Conservation (phyloP, 345 rosid species). For the Euphorbia pulcherrima region DNA sequence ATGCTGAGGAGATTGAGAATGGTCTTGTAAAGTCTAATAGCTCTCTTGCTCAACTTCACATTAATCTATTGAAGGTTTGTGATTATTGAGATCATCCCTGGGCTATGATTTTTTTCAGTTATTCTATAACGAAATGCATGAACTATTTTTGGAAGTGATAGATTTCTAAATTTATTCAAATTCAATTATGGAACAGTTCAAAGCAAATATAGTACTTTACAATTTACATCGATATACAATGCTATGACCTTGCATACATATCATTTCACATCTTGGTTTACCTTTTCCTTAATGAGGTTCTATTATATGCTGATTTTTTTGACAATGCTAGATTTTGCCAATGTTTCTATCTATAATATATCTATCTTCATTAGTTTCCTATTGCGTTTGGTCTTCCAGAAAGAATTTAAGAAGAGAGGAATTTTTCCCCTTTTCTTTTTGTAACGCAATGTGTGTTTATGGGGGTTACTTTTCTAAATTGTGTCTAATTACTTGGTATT, state of each 20-base stretch:
- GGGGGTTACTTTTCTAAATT: too few species aligned
- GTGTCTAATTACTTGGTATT: too few species aligned
- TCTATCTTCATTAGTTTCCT: too few species aligned
- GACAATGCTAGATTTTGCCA: neutral
- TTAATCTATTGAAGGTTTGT: constrained; percentile 65
- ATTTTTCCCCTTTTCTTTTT: too few species aligned
- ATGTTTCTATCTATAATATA: too few species aligned
- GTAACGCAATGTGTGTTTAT: too few species aligned
- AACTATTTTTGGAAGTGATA: neutral
- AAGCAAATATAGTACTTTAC: neutral
- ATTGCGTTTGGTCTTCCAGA: too few species aligned
- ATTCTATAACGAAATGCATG: neutral
- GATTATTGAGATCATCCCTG: neutral
- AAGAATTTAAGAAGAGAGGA: too few species aligned
- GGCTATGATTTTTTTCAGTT: neutral
- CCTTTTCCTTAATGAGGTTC: neutral
- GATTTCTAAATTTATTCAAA: neutral
- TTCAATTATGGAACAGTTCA: neutral
- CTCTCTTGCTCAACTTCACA: constrained; percentile 61
- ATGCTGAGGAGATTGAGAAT: constrained; percentile 69
- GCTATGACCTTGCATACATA: neutral
- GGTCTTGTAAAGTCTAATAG: constrained; percentile 52
- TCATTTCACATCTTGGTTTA: neutral
- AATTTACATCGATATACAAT: neutral
- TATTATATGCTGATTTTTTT: neutral